Conservation (phyloP, 371 early-diverging fungal species). For the Mortierella sp. region DNA sequence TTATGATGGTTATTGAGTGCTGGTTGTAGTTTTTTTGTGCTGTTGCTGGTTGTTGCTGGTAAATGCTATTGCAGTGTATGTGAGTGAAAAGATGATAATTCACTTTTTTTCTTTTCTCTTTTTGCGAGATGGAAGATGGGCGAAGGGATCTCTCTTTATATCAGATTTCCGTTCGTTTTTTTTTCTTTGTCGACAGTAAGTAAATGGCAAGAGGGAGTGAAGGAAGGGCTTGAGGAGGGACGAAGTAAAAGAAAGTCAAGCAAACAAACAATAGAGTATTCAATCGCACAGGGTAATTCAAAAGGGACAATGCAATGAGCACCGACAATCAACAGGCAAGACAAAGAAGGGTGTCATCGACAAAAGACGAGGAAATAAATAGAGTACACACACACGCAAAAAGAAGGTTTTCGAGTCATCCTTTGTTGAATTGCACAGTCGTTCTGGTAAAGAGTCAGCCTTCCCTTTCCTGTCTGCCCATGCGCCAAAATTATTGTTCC, state of each 20-base stretch:
- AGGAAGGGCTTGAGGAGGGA: too few species aligned
- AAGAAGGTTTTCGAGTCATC: constrained; percentile 29
- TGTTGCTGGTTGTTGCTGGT: too few species aligned
- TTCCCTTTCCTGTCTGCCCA: background rate
- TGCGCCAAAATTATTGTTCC: constrained; percentile 6
- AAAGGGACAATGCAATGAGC: background rate
- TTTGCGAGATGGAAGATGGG: background rate
- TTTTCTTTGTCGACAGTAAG: background rate
- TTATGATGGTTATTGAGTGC: too few species aligned
- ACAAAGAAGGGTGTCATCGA: constrained; percentile 10
- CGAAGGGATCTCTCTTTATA: constrained; percentile 7
- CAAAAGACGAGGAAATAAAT: background rate
- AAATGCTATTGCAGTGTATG: too few species aligned
- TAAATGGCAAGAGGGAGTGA: background rate
- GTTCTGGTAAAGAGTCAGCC: background rate
- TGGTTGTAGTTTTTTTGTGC: too few species aligned
- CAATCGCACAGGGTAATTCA: background rate
- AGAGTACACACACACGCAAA: constrained; percentile 10
- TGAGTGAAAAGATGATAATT: too few species aligned
- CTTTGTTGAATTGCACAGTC: constrained; percentile 7
- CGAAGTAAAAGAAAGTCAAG: background rate
- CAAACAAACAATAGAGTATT: background rate
- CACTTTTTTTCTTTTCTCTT: background rate
- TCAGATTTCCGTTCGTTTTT: too few species aligned
- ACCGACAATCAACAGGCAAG: background rate